These are phyloP conservation scores for Artomyces pyxidatus DNA, from an alignment of 768 basidiomycete species.

Conservation along the genomic window DNA sequence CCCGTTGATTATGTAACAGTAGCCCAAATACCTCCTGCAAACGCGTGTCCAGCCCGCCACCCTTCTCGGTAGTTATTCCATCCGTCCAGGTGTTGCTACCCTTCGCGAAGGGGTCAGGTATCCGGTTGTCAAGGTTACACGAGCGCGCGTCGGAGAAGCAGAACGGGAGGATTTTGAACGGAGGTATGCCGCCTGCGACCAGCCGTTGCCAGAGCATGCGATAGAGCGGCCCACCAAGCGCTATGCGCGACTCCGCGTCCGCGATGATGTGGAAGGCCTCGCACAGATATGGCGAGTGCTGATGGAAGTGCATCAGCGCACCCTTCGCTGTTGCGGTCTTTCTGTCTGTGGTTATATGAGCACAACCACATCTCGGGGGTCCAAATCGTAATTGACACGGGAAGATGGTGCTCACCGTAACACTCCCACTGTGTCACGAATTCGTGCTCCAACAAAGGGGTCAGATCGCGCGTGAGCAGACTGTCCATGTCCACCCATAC, in stretches of 20 bases:
- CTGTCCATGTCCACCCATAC: constrained; percentile 99
- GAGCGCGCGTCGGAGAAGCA: constrained; percentile 91
- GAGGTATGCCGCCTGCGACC: constrained; percentile 58
- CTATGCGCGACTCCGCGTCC: constrained; percentile 68
- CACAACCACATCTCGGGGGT: background rate
- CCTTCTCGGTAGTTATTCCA: constrained; percentile 51
- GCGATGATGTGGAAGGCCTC: constrained; percentile 84
- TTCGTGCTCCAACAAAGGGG: constrained; percentile 85
- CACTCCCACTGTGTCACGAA: constrained; percentile 99
- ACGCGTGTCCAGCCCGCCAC: constrained; percentile 53
- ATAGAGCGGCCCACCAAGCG: constrained; percentile 93
- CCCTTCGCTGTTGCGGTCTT: constrained; percentile 56
- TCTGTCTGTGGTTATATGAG: constrained; percentile 7
- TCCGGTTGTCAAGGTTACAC: constrained; percentile 85
- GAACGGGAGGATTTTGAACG: constrained; percentile 90
- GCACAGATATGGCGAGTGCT: constrained; percentile 92
- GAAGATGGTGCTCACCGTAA: constrained; percentile 54
- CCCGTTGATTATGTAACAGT: constrained; percentile 96
- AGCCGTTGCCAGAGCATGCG: constrained; percentile 86
- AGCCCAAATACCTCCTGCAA: constrained; percentile 74
- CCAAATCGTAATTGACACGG: too few species aligned
- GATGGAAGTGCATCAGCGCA: constrained; percentile 87
- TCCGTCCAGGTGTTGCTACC: constrained; percentile 58
- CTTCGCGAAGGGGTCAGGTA: constrained; percentile 79
- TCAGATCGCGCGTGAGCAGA: constrained; percentile 78